Conservation (phyloP, 495 filamentous ascomycete species). For the Penicillium paradoxum region DNA sequence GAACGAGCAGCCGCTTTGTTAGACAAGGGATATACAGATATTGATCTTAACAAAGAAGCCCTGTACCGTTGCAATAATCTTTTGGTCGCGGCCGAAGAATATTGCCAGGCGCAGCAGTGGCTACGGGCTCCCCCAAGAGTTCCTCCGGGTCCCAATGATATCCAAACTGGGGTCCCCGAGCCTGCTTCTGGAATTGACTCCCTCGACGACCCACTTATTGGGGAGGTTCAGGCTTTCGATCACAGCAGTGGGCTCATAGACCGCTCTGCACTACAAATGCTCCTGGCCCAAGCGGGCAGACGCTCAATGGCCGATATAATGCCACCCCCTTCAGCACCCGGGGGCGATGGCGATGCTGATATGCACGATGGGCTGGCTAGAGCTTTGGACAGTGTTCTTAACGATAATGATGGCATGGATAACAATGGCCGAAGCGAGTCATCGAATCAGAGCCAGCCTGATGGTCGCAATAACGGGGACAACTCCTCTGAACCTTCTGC, state of each 20-base stretch:
- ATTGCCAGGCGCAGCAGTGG: slow-evolving; percentile 58
- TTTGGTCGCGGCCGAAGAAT: slow-evolving; percentile 56
- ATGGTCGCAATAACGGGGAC: slow-evolving; percentile 9
- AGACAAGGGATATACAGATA: slow-evolving; percentile 44
- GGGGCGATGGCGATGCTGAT: slow-evolving; percentile 22
- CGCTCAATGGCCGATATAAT: slow-evolving; percentile 21
- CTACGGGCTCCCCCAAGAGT: slow-evolving; percentile 45
- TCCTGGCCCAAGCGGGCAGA: slow-evolving; percentile 33
- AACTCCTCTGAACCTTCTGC: slow-evolving; percentile 19
- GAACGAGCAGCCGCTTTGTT: slow-evolving; percentile 41
- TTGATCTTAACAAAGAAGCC: slow-evolving; percentile 67
- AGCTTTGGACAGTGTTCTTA: slow-evolving; percentile 34
- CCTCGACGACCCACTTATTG: slow-evolving; percentile 26
- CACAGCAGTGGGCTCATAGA: slow-evolving; percentile 23
- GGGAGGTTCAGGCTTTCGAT: slow-evolving; percentile 31
- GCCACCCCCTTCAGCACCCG: slow-evolving; percentile 17
- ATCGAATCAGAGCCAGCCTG: slow-evolving; percentile 10
- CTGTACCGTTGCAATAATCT: slow-evolving; percentile 76
- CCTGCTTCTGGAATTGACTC: slow-evolving; percentile 25
- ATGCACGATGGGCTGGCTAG: slow-evolving; percentile 33
- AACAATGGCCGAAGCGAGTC: slow-evolving; percentile 26
- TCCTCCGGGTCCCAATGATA: slow-evolving; percentile 55
- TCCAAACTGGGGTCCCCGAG: slow-evolving; percentile 42
- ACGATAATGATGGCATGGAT: slow-evolving; percentile 26
- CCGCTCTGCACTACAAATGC: slow-evolving; percentile 34